Percentiles rank a stretch among this genome's conserved stretches.
Evolutionary conservation across 2,329 filamentous ascomycete species (phyloP).

Genomic region (Aspergillus neotritici): DNA sequence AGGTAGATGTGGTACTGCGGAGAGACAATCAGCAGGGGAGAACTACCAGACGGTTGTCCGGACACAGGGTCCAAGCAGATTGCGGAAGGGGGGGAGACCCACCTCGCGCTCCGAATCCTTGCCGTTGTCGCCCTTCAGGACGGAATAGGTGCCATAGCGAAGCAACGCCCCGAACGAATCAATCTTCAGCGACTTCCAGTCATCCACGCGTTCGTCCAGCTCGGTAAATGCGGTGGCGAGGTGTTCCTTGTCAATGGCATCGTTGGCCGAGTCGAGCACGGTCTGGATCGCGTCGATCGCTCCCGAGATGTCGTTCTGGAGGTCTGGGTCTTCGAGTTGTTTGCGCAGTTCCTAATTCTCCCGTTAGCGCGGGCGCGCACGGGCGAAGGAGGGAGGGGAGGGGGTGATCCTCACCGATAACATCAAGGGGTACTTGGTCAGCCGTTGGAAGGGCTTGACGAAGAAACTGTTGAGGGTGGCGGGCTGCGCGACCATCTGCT

Average conservation of each 20-base stretch:
- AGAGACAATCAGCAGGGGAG: slow-evolving; percentile 12
- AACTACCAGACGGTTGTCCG: background rate
- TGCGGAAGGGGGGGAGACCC: slow-evolving; percentile 28
- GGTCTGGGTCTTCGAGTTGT: slow-evolving; percentile 67
- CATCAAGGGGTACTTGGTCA: slow-evolving; percentile 90
- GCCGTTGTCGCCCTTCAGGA: slow-evolving; percentile 69
- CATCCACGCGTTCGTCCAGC: slow-evolving; percentile 75
- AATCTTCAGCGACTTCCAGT: slow-evolving; percentile 92
- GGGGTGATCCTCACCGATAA: slow-evolving; percentile 58
- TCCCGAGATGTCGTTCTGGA: slow-evolving; percentile 64
- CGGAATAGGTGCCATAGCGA: slow-evolving; percentile 82
- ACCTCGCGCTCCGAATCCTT: slow-evolving; percentile 91
- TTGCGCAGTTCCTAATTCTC: slow-evolving; percentile 68
- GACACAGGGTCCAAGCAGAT: background rate
- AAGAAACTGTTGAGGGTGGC: slow-evolving; percentile 88
- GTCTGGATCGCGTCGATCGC: slow-evolving; percentile 79
- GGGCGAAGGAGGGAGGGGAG: background rate
- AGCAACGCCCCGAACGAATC: slow-evolving; percentile 88
- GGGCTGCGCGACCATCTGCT: slow-evolving; percentile 75
- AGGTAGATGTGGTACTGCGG: slow-evolving; percentile 90
- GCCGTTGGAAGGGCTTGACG: slow-evolving; percentile 90
- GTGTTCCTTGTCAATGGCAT: slow-evolving; percentile 83
- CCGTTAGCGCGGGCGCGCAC: slow-evolving; percentile 1
- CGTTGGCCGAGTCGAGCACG: slow-evolving; percentile 78
- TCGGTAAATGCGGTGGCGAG: slow-evolving; percentile 78